phyloP scores from a whole-genome alignment of 1,284 basidiomycete genomes.

The Heimioporus punctisporus region DNA sequence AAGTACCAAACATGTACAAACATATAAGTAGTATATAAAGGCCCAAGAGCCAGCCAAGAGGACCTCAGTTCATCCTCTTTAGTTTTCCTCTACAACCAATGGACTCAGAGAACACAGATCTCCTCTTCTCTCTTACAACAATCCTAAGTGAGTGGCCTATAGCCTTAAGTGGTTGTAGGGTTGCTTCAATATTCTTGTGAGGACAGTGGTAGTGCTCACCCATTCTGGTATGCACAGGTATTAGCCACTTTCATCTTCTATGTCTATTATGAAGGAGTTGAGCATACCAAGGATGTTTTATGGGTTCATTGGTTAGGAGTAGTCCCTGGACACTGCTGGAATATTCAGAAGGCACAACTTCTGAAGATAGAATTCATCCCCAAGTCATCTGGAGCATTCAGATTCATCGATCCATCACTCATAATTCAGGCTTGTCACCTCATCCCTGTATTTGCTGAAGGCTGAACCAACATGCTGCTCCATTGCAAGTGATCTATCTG shows the following conservation, averaged over 20 bases:
- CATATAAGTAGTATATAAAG: no score
- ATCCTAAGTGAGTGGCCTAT: no score
- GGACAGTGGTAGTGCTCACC: conserved; percentile 8
- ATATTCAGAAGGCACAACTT: neutral
- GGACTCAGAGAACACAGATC: no score
- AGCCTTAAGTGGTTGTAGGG: no score
- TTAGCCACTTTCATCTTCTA: neutral
- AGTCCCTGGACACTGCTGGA: neutral
- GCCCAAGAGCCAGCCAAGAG: no score
- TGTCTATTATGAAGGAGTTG: neutral
- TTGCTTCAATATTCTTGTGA: no score
- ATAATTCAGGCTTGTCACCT: conserved; percentile 1
- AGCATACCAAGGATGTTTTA: neutral
- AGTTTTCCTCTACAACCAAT: no score
- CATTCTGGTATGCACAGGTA: conserved; percentile 28
- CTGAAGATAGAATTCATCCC: conserved; percentile 5
- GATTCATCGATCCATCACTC: conserved; percentile 1
- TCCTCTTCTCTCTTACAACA: no score
- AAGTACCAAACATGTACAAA: no score
- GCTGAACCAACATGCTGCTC: neutral
- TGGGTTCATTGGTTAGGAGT: conserved; percentile 12
- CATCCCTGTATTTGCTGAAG: conserved; percentile 3
- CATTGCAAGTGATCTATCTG: neutral
- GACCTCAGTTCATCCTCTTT: no score
- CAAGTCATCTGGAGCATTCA: neutral